A percentile compares a stretch with the other conserved stretches of the same genome.
These are phyloP conservation scores for Backusella liffmaniae DNA, from an alignment of 192 early-diverging fungal species.

Conservation along the genomic window DNA sequence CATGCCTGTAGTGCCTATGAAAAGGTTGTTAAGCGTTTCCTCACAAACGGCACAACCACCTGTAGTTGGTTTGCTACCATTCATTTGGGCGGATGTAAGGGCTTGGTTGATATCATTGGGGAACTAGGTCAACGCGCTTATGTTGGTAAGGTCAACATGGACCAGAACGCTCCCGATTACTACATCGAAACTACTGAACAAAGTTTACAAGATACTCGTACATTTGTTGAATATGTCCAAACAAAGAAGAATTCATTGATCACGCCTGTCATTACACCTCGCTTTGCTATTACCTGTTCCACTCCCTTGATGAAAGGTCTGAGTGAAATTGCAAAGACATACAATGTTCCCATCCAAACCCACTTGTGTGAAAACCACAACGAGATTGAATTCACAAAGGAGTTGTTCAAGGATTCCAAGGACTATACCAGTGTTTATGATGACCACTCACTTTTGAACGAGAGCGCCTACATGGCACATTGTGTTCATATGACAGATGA, in stretches of 20 bases:
- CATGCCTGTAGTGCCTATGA: conserved; percentile 72
- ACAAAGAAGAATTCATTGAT: conserved; percentile 44
- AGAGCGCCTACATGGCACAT: conserved; percentile 87
- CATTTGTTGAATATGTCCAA: conserved; percentile 62
- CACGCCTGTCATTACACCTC: conserved; percentile 86
- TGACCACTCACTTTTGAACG: conserved; percentile 67
- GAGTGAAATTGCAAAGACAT: conserved; percentile 65
- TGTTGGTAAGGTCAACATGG: conserved; percentile 98
- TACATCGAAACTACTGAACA: conserved; percentile 72
- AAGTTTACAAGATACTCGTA: conserved; percentile 64
- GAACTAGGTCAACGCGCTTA: conserved; percentile 87
- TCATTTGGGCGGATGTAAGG: conserved; percentile 71
- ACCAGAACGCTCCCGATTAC: conserved; percentile 77
- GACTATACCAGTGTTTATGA: conserved; percentile 83
- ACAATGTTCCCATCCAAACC: conserved; percentile 86
- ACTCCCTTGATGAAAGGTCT: conserved; percentile 66
- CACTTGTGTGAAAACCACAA: conserved; percentile 84
- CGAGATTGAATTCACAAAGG: conserved; percentile 74
- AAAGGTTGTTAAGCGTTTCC: conserved; percentile 62
- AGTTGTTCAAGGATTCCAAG: conserved; percentile 67
- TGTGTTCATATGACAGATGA: conserved; percentile 81
- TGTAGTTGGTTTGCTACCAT: conserved; percentile 93
- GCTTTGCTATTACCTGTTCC: conserved; percentile 89
- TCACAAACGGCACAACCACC: conserved; percentile 86
- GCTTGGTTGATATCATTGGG: conserved; percentile 72